Evolutionary conservation across 2,329 filamentous ascomycete species (phyloP).

Genomic region (Chaetomium sp.): DNA sequence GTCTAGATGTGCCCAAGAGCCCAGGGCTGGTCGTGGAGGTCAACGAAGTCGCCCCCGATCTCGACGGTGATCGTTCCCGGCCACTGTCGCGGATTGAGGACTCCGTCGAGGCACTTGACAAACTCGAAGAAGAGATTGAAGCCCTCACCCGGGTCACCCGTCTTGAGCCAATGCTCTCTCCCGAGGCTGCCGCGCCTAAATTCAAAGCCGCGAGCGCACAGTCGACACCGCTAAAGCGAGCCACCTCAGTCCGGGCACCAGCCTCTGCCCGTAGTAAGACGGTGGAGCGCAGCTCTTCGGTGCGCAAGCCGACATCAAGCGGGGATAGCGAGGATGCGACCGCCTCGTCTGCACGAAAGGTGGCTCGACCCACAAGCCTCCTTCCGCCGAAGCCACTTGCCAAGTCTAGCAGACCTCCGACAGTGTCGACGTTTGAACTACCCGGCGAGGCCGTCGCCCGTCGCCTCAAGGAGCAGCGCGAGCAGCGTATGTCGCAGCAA

Average conservation of each 20-base stretch:
- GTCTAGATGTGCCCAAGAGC: conserved; percentile 9
- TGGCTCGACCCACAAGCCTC: conserved; percentile 46
- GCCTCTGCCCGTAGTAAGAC: conserved; percentile 48
- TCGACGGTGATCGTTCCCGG: conserved; percentile 23
- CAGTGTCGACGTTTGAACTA: conserved; percentile 61
- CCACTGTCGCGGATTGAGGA: conserved; percentile 59
- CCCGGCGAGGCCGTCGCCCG: conserved; percentile 64
- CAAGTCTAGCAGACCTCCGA: conserved; percentile 58
- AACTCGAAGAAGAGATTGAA: conserved; percentile 63
- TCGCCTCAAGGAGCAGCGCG: conserved; percentile 59
- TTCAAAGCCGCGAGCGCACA: conserved; percentile 16
- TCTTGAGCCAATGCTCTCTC: conserved; percentile 40
- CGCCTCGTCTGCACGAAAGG: conserved; percentile 37
- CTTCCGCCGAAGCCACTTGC: conserved; percentile 49
- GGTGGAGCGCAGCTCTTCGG: conserved; percentile 41
- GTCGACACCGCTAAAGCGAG: conserved; percentile 27
- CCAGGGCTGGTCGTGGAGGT: conserved; percentile 21
- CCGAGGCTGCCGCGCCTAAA: conserved; percentile 35
- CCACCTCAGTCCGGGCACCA: conserved; percentile 37
- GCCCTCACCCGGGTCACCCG: conserved; percentile 49
- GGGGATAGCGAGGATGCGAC: conserved; percentile 38
- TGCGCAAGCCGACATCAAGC: conserved; percentile 48
- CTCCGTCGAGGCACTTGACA: conserved; percentile 63
- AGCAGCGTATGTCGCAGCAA: conserved; percentile 51
- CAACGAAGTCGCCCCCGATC: conserved; percentile 21